phyloP scores from a whole-genome alignment of 257 asterid species.

The Solanum sejunctum region DNA sequence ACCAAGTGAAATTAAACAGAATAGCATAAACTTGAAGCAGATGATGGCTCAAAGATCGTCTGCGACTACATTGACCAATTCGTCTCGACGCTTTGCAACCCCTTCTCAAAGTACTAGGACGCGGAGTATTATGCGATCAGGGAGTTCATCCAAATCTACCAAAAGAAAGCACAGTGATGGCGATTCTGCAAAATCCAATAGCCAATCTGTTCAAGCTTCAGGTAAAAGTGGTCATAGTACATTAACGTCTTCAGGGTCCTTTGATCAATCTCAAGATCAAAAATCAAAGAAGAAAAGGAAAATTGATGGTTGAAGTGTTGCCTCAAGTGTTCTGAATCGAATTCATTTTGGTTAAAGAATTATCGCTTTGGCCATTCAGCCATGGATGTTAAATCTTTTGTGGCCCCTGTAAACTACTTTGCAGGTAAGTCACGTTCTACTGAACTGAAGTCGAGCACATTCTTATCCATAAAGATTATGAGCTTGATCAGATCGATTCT shows the following conservation, averaged over 20 bases:
- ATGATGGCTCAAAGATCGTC: constrained; percentile 32
- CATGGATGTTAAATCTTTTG: not conserved
- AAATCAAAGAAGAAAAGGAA: constrained; percentile 40
- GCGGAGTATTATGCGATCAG: constrained; percentile 11
- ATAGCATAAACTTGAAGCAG: constrained; percentile 4
- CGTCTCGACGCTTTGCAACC: constrained; percentile 28
- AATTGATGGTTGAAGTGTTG: constrained; percentile 5
- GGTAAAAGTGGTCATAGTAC: constrained; percentile 34
- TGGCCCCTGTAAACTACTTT: no score
- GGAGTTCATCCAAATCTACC: constrained; percentile 23
- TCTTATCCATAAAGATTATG: no score
- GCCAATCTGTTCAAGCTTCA: constrained; percentile 32
- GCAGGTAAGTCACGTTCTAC: no score
- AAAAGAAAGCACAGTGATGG: constrained; percentile 32
- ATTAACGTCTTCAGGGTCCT: constrained; percentile 34
- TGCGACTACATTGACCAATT: constrained; percentile 30
- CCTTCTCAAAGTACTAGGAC: constrained; percentile 33
- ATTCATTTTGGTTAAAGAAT: not conserved
- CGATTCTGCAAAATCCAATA: constrained; percentile 13
- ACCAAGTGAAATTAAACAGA: constrained; percentile 28
- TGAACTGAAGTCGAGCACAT: not conserved
- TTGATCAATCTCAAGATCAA: constrained; percentile 29
- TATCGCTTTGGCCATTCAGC: not conserved
- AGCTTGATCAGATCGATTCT: no score
- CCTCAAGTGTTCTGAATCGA: not conserved